phyloP scores from a whole-genome alignment of 2,329 filamentous ascomycete genomes.

The Fusarium siculi region DNA sequence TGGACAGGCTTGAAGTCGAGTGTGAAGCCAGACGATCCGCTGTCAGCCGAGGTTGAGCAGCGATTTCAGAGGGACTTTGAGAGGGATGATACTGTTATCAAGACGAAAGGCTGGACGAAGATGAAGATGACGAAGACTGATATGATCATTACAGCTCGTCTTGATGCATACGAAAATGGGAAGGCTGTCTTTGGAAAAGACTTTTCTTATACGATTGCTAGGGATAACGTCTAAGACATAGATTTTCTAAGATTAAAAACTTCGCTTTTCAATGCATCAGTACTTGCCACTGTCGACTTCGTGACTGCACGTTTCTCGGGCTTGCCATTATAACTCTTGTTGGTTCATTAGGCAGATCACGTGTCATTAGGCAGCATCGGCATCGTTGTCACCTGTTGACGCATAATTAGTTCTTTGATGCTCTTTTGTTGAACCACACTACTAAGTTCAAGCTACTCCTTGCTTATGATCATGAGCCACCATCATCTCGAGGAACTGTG shows the following conservation, averaged over 20 bases:
- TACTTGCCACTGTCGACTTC: accelerated
- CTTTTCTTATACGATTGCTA: background rate
- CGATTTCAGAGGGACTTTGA: background rate
- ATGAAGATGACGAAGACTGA: background rate
- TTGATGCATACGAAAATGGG: background rate
- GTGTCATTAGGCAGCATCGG: background rate
- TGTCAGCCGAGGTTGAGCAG: background rate
- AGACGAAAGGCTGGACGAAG: background rate
- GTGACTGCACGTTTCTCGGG: too few relatives aligned
- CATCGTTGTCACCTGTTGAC: too few relatives aligned
- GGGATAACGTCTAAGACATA: background rate
- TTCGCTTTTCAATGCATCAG: accelerated
- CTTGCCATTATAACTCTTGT: too few relatives aligned
- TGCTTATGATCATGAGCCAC: background rate
- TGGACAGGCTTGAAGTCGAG: background rate
- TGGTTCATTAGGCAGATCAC: background rate
- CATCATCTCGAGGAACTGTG: background rate
- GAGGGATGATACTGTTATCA: background rate
- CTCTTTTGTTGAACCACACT: background rate
- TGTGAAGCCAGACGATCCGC: background rate
- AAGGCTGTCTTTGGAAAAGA: background rate
- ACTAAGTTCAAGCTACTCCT: too few relatives aligned
- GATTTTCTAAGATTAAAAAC: accelerated
- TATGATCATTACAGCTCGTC: background rate
- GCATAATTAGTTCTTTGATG: background rate